Evolutionary conservation across 108 stramenopile species (phyloP), one percentile per base, ranked within the genome.

Genomic region (Skeletonema menzelii): DNA sequence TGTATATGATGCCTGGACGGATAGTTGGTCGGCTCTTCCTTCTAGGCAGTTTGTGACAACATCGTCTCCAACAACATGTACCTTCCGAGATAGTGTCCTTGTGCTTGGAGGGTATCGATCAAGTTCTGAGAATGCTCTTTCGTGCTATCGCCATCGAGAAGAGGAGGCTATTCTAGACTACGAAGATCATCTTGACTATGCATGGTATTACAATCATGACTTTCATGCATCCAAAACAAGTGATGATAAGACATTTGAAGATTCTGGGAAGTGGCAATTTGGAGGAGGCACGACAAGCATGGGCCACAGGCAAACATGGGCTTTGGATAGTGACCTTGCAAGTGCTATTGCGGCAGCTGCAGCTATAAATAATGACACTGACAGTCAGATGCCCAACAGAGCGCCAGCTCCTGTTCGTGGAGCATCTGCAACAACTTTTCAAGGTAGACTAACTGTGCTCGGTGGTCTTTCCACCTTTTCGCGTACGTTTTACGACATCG

Each of bases 51-150:
- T 57, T 15, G 68, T 70, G 13, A 70, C 75, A 26, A 76, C 75
- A 31, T 70, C 69, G 8, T 76, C 69, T 32, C 75, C 75, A 22
- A 76, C 75, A 8, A 76, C 75, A n/a, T 63, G 20, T 35, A 26
- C 69, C 1, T 70, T 53, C 31, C 35, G 28, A 2, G 67, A 76
- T 53, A 59, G 13, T n/a, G 69, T 76, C 17, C 40, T 76, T n/a
- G 75, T 76, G 1, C 32, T 76, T 0, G 75, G 75, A 1, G 75
- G 75, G 44, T 76, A 76, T 63, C 67, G 69, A 56, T 76, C 75
- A 14, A 69, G 67, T 46, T 69, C 69, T 1, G 75, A 76, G 19
- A 76, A 70, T 38, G 69, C 69, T 5, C 44, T 76, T 0, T 56
- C 53, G 4, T 70, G 68, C 34, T 76, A 70, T 56, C 68, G 60